Evolutionary conservation across 257 asterid species (phyloP).

Genomic region (Fraxinus quadrangulata): DNA sequence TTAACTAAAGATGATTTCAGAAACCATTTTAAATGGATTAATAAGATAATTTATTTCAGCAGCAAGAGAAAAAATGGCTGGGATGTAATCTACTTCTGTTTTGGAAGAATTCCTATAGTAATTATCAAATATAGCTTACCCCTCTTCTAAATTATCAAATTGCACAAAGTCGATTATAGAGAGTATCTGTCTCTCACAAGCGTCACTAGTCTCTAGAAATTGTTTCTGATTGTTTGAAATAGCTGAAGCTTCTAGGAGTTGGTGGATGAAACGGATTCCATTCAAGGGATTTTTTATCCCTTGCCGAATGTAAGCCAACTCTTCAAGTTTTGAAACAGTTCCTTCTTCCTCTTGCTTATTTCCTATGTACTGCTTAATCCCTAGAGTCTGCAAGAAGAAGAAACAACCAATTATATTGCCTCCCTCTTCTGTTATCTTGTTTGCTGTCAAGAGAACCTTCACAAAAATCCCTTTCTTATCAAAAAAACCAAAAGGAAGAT

Average conservation of each 20-base stretch:
- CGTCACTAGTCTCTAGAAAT: slow-evolving; percentile 54
- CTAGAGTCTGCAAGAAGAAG: slow-evolving; percentile 53
- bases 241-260: slow-evolving; percentile 46
- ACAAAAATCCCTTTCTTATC: slow-evolving; percentile 52
- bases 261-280: slow-evolving; percentile 64
- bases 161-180: slow-evolving; percentile 44
- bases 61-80: too few species aligned
- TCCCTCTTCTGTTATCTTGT: slow-evolving; percentile 44
- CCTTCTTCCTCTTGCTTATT: slow-evolving; percentile 33
- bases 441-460: slow-evolving; percentile 54
- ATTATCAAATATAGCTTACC: slow-evolving; percentile 38
- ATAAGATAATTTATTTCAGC: too few species aligned
- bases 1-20: too few species aligned
- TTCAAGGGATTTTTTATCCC: slow-evolving; percentile 63
- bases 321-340: slow-evolving; percentile 35
- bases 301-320: slow-evolving; percentile 55
- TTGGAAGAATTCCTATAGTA: background rate
- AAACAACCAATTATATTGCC: slow-evolving; percentile 60
- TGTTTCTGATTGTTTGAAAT: slow-evolving; percentile 55
- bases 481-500: slow-evolving; percentile 53
- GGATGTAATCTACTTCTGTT: too few species aligned
- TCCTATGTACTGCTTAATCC: background rate
- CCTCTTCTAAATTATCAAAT: slow-evolving; percentile 36
- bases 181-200: slow-evolving; percentile 67
- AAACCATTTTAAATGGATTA: too few species aligned